These are phyloP conservation scores for Exophiala xenobiotica DNA, from an alignment of 2,329 filamentous ascomycete genomes.

Conservation along the genomic window DNA sequence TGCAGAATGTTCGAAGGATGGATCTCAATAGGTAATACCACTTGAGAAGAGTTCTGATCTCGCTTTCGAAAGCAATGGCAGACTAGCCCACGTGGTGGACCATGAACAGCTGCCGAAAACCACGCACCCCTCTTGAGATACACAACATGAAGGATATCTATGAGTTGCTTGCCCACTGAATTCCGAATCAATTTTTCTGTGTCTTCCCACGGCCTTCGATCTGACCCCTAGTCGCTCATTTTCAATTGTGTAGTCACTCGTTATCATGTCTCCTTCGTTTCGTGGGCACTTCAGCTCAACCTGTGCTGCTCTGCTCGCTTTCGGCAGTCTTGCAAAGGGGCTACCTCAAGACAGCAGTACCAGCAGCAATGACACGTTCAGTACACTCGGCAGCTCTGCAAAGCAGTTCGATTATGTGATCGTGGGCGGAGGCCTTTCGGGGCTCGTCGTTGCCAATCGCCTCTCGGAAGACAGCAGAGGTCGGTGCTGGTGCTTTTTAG, in stretches of 20 bases:
- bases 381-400: neutral
- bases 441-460: constrained; percentile 32
- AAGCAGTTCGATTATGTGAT: constrained; percentile 34
- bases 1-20: no score
- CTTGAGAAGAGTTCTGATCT: neutral
- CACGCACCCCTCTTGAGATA: neutral
- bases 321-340: no score
- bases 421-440: constrained; percentile 34
- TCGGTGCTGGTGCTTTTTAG: neutral
- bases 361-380: neutral
- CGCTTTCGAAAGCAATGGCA: neutral
- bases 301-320: no score
- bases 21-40: no score
- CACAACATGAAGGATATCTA: neutral
- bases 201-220: neutral
- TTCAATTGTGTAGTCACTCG: neutral
- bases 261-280: neutral
- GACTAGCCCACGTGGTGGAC: neutral
- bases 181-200: neutral
- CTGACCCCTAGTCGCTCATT: constrained; percentile 1
- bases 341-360: neutral
- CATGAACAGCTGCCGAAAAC: neutral
- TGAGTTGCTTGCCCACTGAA: neutral
- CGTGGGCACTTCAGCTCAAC: no score
- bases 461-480: constrained; percentile 26